These are phyloP conservation scores for Scutellaria minor DNA, from an alignment of 257 asterid species.

Conservation along the genomic window DNA sequence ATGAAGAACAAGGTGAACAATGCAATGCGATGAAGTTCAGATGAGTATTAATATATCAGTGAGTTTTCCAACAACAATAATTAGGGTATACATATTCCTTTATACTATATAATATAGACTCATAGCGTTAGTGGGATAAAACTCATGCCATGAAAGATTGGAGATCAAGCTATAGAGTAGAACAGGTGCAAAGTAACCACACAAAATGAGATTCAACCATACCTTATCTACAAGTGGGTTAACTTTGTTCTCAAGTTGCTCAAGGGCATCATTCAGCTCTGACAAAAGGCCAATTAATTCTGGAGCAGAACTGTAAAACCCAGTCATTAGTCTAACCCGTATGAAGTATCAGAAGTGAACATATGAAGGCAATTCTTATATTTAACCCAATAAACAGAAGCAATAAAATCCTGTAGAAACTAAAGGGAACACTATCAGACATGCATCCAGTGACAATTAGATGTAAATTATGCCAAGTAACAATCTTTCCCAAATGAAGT, in stretches of 20 bases:
- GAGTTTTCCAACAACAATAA: constrained; percentile 5
- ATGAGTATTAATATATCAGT: background rate
- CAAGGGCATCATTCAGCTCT: constrained; percentile 75
- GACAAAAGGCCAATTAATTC: constrained; percentile 86
- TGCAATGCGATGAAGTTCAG: constrained; percentile 9
- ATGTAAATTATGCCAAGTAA: constrained; percentile 11
- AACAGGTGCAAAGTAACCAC: constrained; percentile 10
- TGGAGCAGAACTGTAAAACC: constrained; percentile 83
- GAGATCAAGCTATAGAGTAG: background rate
- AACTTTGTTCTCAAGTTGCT: constrained; percentile 80
- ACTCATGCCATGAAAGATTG: background rate
- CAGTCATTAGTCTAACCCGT: constrained; percentile 32
- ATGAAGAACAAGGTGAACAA: constrained; percentile 26
- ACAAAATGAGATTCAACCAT: constrained; percentile 26
- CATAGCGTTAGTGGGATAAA: constrained; percentile 1
- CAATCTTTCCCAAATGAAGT: constrained; percentile 3
- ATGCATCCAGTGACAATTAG: constrained; percentile 20
- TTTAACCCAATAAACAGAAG: background rate
- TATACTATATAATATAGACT: background rate
- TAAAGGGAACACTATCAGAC: constrained; percentile 15
- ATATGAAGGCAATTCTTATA: background rate
- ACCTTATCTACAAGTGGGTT: constrained; percentile 81
- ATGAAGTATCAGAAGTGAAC: constrained; percentile 13
- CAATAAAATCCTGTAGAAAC: constrained; percentile 25
- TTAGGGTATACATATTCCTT: background rate